phyloP scores from a whole-genome alignment of 352 stramenopile genomes.

The Phytophthora palmivora region DNA sequence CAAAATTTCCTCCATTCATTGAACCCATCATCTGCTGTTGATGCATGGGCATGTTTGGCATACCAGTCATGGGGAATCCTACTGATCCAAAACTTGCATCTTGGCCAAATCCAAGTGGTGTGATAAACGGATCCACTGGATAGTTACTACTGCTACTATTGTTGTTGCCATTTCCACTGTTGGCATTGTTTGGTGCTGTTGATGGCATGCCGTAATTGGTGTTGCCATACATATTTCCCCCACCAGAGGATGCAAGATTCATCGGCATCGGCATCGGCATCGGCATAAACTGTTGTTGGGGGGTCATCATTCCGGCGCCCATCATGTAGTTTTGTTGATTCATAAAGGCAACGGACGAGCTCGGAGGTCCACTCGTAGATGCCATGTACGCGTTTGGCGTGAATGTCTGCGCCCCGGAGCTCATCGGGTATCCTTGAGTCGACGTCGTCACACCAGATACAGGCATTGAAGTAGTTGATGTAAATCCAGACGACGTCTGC shows the following conservation, averaged over 20 bases:
- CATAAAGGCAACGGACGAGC: slow-evolving; percentile 42
- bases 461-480: slow-evolving; percentile 36
- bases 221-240: slow-evolving; percentile 58
- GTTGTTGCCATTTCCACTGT: slow-evolving; percentile 20
- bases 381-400: slow-evolving; percentile 53
- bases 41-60: slow-evolving; percentile 49
- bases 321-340: slow-evolving; percentile 62
- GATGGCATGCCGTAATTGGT: slow-evolving; percentile 44
- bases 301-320: slow-evolving; percentile 55
- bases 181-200: slow-evolving; percentile 20
- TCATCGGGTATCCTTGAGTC: slow-evolving; percentile 47
- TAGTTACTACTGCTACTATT: slow-evolving; percentile 49
- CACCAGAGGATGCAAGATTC: slow-evolving; percentile 42
- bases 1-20: slow-evolving; percentile 53
- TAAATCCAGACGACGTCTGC: slow-evolving; percentile 33
- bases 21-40: slow-evolving; percentile 57
- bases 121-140: slow-evolving; percentile 73
- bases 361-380: slow-evolving; percentile 26
- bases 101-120: slow-evolving; percentile 45
- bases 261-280: slow-evolving; percentile 66
- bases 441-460: slow-evolving; percentile 33
- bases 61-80: slow-evolving; percentile 47
- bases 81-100: slow-evolving; percentile 42
- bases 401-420: slow-evolving; percentile 38
- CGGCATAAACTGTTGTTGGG: slow-evolving; percentile 64